Percentiles rank a stretch among this genome's conserved stretches.
phyloP scores from a whole-genome alignment of 345 rosid species.

The Turnera subulata region DNA sequence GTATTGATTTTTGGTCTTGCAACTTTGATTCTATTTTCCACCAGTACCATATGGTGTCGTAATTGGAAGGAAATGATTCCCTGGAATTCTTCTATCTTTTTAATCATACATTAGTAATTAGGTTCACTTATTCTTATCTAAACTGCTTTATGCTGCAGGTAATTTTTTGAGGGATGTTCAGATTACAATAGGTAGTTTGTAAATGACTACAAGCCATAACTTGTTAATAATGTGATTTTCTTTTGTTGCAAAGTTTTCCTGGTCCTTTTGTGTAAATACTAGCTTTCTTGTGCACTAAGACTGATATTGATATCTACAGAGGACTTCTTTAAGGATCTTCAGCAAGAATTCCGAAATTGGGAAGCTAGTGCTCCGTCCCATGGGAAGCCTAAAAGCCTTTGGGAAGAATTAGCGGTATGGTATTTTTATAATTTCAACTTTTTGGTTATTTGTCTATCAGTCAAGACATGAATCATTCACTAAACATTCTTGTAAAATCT shows the following conservation, averaged over 20 bases:
- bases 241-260: slow-evolving; percentile 7
- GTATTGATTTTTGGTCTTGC: no score
- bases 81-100: slow-evolving; percentile 5
- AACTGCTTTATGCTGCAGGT: slow-evolving; percentile 80
- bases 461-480: not conserved
- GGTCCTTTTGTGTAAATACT: slow-evolving; percentile 6
- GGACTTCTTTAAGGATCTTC: slow-evolving; percentile 87
- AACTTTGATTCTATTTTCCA: no score
- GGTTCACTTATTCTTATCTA: slow-evolving; percentile 48
- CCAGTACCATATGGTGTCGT: no score
- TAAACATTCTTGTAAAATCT: not conserved
- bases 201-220: slow-evolving; percentile 25
- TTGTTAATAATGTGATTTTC: slow-evolving; percentile 15
- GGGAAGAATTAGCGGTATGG: slow-evolving; percentile 91
- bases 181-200: slow-evolving; percentile 78
- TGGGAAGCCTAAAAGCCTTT: slow-evolving; percentile 86
- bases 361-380: slow-evolving; percentile 69
- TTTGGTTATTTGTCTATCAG: not conserved
- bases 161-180: slow-evolving; percentile 83
- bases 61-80: no score
- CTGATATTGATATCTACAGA: slow-evolving; percentile 43
- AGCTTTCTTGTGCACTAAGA: slow-evolving; percentile 1
- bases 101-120: slow-evolving; percentile 17
- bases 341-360: slow-evolving; percentile 85
- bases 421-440: slow-evolving; percentile 1